Evolutionary conservation across 2,329 filamentous ascomycete genomes (phyloP).

Genomic region (Aureobasidium sp.): DNA sequence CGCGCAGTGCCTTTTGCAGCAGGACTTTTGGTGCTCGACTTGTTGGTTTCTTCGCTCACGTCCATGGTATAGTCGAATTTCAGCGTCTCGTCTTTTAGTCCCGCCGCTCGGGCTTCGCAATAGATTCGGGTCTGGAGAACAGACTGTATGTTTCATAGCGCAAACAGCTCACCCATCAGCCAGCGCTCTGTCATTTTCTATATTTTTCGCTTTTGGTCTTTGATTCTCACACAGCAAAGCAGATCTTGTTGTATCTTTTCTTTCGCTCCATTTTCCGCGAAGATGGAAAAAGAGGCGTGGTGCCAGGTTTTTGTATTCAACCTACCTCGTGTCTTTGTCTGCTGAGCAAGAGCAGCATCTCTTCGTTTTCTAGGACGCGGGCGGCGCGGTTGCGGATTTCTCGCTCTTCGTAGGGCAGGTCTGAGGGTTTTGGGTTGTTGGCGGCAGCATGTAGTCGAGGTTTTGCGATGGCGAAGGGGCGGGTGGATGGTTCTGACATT

Average conservation of each 20-base stretch:
- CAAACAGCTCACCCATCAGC: not conserved
- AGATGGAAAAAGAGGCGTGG: not conserved
- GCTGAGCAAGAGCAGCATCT: constrained; percentile 3
- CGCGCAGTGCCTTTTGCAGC: not conserved
- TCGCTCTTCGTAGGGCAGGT: not conserved
- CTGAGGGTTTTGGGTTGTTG: not conserved
- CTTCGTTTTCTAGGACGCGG: not conserved
- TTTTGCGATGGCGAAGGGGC: not conserved
- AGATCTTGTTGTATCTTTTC: no score
- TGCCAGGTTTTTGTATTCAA: not conserved
- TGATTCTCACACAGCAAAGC: no score
- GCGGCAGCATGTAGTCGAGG: not conserved
- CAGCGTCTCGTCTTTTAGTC: not conserved
- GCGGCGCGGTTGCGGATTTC: not conserved
- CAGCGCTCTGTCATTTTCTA: no score
- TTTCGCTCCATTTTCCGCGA: not conserved
- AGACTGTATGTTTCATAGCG: not conserved
- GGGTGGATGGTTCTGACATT: not conserved
- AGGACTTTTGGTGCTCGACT: not conserved
- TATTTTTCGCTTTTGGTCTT: no score
- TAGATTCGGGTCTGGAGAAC: constrained; percentile 6
- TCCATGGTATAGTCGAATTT: constrained; percentile 1
- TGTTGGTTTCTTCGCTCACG: not conserved
- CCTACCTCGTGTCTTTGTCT: constrained; percentile 5
- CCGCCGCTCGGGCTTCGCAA: not conserved